phyloP scores from a whole-genome alignment of 352 stramenopile genomes.

The Pythium coloratum region DNA sequence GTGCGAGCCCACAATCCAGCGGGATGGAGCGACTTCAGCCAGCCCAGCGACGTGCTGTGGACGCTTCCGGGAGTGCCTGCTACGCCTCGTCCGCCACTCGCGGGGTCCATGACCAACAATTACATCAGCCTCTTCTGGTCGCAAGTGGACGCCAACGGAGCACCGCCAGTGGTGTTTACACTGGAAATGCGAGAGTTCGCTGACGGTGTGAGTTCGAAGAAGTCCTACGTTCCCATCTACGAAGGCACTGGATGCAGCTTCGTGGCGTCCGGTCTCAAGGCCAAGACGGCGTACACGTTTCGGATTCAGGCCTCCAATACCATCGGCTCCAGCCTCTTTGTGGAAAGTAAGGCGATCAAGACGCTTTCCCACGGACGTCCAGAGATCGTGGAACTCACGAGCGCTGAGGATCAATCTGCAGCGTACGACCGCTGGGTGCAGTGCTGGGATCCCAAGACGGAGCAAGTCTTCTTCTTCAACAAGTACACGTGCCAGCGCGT shows the following conservation, averaged over 20 bases:
- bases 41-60: slow-evolving; percentile 49
- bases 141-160: slow-evolving; percentile 53
- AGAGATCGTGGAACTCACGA: slow-evolving; percentile 68
- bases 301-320: slow-evolving; percentile 71
- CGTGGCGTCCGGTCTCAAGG: slow-evolving; percentile 43
- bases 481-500: slow-evolving; percentile 77
- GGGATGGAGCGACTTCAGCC: slow-evolving; percentile 67
- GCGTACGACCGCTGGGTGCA: slow-evolving; percentile 82
- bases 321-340: slow-evolving; percentile 55
- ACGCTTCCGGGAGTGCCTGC: slow-evolving; percentile 53
- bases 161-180: slow-evolving; percentile 57
- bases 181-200: slow-evolving; percentile 55
- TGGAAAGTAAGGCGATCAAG: slow-evolving; percentile 61
- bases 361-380: slow-evolving; percentile 57
- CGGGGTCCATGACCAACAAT: slow-evolving; percentile 56
- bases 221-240: slow-evolving; percentile 50
- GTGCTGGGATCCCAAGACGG: slow-evolving; percentile 85
- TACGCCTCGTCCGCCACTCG: slow-evolving; percentile 46
- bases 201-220: neutral
- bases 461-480: slow-evolving; percentile 91
- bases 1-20: slow-evolving; percentile 63
- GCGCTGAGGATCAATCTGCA: slow-evolving; percentile 44
- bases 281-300: slow-evolving; percentile 62
- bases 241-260: slow-evolving; percentile 66
- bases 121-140: slow-evolving; percentile 80